A percentile compares a stretch with the other conserved stretches of the same genome.
Evolutionary conservation across 176 grass and related monocot genomes (phyloP).

Genomic region (Phyllostachys edulis): DNA sequence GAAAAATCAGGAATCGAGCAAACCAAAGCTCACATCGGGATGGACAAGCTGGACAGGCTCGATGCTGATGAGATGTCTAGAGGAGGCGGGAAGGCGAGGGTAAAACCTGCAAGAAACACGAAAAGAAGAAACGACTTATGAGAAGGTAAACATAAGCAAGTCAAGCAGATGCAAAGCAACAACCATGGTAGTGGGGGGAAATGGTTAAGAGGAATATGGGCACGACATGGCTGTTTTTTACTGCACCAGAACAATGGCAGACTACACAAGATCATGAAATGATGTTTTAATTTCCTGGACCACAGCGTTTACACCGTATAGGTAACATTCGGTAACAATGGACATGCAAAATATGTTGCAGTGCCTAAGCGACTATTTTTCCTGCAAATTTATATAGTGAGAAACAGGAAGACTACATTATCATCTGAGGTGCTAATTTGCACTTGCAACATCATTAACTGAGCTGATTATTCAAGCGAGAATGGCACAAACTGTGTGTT

Average conservation of each 20-base stretch:
- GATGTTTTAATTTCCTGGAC: conserved; percentile 23
- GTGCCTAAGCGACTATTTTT: conserved; percentile 28
- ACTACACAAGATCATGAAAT: conserved; percentile 20
- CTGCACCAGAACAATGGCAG: conserved; percentile 22
- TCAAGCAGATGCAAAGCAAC: too few species aligned
- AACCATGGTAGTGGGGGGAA: too few species aligned
- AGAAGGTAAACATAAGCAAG: too few species aligned
- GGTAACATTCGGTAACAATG: conserved; percentile 35
- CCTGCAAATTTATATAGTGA: conserved; percentile 25
- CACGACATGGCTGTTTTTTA: not conserved
- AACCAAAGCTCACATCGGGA: too few species aligned
- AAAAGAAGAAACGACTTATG: too few species aligned
- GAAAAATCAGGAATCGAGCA: too few species aligned
- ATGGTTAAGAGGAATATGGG: too few species aligned
- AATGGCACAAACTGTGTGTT: conserved; percentile 9
- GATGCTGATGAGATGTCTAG: too few species aligned
- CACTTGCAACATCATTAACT: not conserved
- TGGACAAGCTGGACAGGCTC: too few species aligned
- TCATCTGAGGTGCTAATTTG: conserved; percentile 5
- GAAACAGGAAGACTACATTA: not conserved
- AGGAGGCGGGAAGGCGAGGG: too few species aligned
- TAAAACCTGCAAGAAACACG: too few species aligned
- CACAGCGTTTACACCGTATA: conserved; percentile 46
- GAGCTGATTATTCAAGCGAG: not conserved
- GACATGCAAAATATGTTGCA: conserved; percentile 20